Conservation (phyloP, 352 stramenopile species). For the Phytopythium oedochilum region DNA sequence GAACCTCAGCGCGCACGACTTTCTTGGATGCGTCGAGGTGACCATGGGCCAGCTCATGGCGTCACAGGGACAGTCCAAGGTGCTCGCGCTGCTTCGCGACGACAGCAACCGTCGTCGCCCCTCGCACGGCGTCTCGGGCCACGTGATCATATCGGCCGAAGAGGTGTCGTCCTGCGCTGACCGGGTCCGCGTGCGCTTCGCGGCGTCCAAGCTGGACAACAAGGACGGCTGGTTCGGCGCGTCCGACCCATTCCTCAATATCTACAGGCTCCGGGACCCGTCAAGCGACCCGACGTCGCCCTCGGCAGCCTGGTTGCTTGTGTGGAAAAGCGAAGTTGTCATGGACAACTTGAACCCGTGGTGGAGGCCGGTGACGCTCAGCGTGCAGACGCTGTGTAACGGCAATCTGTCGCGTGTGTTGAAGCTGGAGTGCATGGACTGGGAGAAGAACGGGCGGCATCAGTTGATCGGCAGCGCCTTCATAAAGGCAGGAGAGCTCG, state of each 20-base stretch:
- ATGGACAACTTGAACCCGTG: constrained; percentile 67
- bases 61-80: constrained; percentile 46
- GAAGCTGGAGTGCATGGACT: constrained; percentile 78
- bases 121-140: constrained; percentile 40
- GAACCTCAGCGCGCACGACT: constrained; percentile 56
- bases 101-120: constrained; percentile 23
- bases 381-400: constrained; percentile 68
- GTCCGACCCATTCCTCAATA: constrained; percentile 72
- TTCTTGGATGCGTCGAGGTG: constrained; percentile 70
- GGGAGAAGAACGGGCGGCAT: constrained; percentile 62
- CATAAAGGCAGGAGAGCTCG: constrained; percentile 50
- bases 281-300: constrained; percentile 23
- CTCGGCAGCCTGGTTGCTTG: constrained; percentile 46
- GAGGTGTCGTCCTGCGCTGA: constrained; percentile 65
- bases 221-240: constrained; percentile 78
- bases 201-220: constrained; percentile 63
- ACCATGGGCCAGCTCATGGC: constrained; percentile 79
- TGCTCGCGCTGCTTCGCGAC: constrained; percentile 54
- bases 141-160: constrained; percentile 65
- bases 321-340: constrained; percentile 64
- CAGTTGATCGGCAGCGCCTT: constrained; percentile 61
- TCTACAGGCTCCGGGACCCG: constrained; percentile 55
- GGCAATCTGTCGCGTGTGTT: constrained; percentile 45
- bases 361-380: constrained; percentile 50
- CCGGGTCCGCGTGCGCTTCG: constrained; percentile 57